These are phyloP conservation scores for Trichoderma gamsii DNA, from an alignment of 495 filamentous ascomycete species.

Conservation along the genomic window DNA sequence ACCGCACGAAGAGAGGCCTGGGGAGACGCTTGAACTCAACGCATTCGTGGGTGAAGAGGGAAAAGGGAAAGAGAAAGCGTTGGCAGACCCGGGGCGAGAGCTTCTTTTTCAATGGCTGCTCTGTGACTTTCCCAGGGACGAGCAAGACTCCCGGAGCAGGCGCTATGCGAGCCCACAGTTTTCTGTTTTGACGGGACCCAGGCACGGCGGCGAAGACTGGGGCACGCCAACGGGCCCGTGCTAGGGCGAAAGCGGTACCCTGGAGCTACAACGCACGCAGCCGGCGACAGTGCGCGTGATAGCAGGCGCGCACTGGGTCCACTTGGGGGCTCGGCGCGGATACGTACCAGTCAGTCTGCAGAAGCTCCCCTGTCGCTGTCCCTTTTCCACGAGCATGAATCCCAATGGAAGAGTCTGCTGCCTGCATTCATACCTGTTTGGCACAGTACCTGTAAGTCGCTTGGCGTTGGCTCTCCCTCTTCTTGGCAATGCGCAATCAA, in stretches of 20 bases:
- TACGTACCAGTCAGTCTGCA: background rate
- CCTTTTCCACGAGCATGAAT: no score
- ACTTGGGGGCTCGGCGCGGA: background rate
- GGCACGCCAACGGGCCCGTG: background rate
- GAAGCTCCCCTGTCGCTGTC: no score
- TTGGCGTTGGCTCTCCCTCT: background rate
- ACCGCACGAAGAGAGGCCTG: constrained; percentile 16
- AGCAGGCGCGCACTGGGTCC: constrained; percentile 9
- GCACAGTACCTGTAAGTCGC: background rate
- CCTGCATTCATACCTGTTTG: no score
- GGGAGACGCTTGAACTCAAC: constrained; percentile 12
- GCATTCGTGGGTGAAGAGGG: constrained; percentile 17
- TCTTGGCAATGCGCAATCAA: background rate
- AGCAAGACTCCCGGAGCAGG: background rate
- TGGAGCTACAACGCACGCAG: background rate
- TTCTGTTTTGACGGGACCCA: background rate
- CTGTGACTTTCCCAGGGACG: background rate
- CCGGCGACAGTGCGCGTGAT: background rate
- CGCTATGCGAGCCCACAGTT: background rate
- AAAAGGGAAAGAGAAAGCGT: constrained; percentile 8
- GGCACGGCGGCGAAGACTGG: constrained; percentile 11
- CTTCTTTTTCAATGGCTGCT: constrained; percentile 14
- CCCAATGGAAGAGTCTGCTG: no score
- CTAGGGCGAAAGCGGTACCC: constrained; percentile 13
- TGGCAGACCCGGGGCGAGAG: background rate